These are phyloP conservation scores for Fusarium mundagurra DNA, from an alignment of 2,329 filamentous ascomycete species.

Conservation along the genomic window DNA sequence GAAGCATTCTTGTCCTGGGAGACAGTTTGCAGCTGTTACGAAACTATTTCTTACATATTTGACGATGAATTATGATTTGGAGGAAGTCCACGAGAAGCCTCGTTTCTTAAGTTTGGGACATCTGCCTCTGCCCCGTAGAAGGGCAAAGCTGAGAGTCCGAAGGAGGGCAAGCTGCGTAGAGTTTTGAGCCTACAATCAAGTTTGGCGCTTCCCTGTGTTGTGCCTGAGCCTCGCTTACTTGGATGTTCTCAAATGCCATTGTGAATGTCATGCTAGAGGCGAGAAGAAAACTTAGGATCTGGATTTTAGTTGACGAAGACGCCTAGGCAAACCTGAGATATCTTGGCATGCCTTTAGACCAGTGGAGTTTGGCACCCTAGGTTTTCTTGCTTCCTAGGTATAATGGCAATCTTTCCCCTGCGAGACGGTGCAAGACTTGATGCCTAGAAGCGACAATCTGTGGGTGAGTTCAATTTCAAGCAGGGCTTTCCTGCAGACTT, in stretches of 20 bases:
- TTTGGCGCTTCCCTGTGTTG: rapidly evolving
- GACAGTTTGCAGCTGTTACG: not conserved
- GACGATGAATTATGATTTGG: not conserved
- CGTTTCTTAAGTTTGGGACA: not conserved
- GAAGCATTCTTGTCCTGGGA: not conserved
- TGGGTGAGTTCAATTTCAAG: rapidly evolving
- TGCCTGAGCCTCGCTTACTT: rapidly evolving
- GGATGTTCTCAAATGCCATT: rapidly evolving
- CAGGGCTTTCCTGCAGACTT: rapidly evolving
- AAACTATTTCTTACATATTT: not conserved
- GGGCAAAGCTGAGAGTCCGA: not conserved
- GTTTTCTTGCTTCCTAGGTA: not conserved
- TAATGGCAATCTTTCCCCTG: rapidly evolving
- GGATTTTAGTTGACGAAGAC: rapidly evolving
- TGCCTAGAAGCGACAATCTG: not conserved
- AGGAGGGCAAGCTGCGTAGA: rapidly evolving
- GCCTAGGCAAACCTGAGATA: rapidly evolving
- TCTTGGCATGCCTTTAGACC: rapidly evolving
- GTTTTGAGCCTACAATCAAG: rapidly evolving
- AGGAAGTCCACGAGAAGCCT: not conserved
- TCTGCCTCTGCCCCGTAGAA: not conserved
- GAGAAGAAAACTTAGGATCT: not conserved
- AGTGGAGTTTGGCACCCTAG: not conserved
- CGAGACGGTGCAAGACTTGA: not conserved
- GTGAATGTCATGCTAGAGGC: rapidly evolving